A percentile compares a stretch with the other conserved stretches of the same genome.
Conservation (phyloP, 1,284 basidiomycete genomes). For the Ceratobasidium sp. region DNA sequence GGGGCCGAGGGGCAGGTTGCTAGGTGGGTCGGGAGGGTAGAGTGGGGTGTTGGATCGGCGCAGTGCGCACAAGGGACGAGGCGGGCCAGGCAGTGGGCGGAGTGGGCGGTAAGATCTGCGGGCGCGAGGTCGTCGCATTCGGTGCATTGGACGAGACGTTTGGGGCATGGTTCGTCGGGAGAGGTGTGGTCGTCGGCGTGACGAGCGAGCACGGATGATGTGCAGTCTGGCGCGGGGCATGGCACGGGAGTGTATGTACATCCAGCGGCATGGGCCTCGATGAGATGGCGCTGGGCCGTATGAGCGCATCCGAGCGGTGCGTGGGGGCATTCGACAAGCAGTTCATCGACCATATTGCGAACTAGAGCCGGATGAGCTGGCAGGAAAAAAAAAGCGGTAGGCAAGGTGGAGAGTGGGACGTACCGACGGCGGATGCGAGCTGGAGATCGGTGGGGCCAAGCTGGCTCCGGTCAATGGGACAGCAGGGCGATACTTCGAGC, state of each 20-base stretch:
- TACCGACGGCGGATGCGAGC: slow-evolving; percentile 75
- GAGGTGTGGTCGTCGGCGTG: slow-evolving; percentile 53
- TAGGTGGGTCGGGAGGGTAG: not conserved
- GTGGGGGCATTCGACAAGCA: slow-evolving; percentile 77
- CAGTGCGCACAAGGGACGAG: slow-evolving; percentile 12
- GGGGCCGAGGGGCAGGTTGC: slow-evolving; percentile 56
- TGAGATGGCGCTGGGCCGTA: slow-evolving; percentile 75
- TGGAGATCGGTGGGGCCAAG: slow-evolving; percentile 64
- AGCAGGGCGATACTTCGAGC: slow-evolving; percentile 69
- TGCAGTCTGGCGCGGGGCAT: slow-evolving; percentile 64
- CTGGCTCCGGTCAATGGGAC: slow-evolving; percentile 83
- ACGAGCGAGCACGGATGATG: slow-evolving; percentile 59
- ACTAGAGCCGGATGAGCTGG: slow-evolving; percentile 24
- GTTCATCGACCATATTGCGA: slow-evolving; percentile 81
- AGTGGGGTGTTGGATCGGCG: not conserved
- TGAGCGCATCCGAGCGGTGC: slow-evolving; percentile 67
- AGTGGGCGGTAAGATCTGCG: not conserved
- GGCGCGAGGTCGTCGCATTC: slow-evolving; percentile 51
- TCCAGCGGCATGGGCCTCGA: slow-evolving; percentile 69
- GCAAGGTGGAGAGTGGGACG: slow-evolving; percentile 50
- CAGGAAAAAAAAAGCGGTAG: not conserved
- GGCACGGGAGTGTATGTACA: slow-evolving; percentile 69
- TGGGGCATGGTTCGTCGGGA: slow-evolving; percentile 51
- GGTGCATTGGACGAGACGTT: slow-evolving; percentile 55
- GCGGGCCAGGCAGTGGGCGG: slow-evolving; percentile 17